Evolutionary conservation across 163 green algal species (phyloP), one percentile per base, ranked within the genome.

Genomic region (Coccomyxa subellipsoidea): DNA sequence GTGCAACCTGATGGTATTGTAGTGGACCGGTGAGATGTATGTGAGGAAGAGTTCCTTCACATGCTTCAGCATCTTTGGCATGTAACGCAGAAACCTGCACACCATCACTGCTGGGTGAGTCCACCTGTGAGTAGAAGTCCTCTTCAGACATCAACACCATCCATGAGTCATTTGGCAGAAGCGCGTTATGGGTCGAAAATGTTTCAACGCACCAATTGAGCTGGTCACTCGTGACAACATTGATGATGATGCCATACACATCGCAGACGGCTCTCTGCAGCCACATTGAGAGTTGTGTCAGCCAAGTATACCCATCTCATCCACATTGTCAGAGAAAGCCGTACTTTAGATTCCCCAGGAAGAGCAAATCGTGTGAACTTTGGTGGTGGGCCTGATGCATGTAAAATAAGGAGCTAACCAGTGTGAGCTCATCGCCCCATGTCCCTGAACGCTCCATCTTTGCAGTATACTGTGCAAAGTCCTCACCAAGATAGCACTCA

Each of bases 401-500:
- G n/a, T 73, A 35, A 4, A 8, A n/a, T 35, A 23, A 31, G 40
- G 8, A 27, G 37, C 81, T 40, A 32, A 88, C 88, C 85, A 94
- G 85, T 27, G 90, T 93, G 27, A 95, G 87, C 83, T 95, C 92
- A 82, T 94, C 92, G 53, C 92, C 92, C 92, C 92, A 96, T 38
- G 86, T 92, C 36, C 90, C 89, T 0, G 77, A 38, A 31, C 80
- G 73, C 1, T 71, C 40, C 92, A 96, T 96, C 21, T 85, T 66
- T 29, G 75, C 8, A 6, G 89, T 27, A 76, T 94, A 96, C 2
- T n/a, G 32, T 7, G 86, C 77, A 72, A 93, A 91, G 31, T 91
- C 86, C 76, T 93, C 89, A 0, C 90, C 92, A 25, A 96, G 83
- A 38, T 95, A 95, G 8, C 75, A 69, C 39, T 89, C 81, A 77